A percentile compares a stretch with the other conserved stretches of the same genome.
phyloP scores from a whole-genome alignment of 495 filamentous ascomycete species.

The Daldinia childiae region DNA sequence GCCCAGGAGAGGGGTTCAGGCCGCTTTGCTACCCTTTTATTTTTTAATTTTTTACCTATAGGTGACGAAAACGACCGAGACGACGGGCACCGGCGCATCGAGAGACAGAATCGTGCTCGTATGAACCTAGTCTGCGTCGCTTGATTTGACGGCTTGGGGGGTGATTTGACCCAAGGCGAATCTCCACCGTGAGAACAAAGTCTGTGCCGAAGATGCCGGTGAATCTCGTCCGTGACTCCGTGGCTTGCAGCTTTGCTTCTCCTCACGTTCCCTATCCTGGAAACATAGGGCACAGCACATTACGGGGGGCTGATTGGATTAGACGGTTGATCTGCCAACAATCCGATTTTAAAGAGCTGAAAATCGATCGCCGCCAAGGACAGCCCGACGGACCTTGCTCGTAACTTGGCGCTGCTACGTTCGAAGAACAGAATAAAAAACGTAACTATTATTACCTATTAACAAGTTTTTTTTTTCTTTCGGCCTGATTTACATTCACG shows the following conservation, averaged over 20 bases:
- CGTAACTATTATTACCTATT: not conserved
- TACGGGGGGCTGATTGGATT: conserved; percentile 34
- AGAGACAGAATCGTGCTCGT: conserved; percentile 16
- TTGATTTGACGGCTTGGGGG: conserved; percentile 23
- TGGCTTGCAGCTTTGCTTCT: conserved; percentile 35
- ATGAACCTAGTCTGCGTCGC: conserved; percentile 17
- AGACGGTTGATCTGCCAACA: conserved; percentile 12
- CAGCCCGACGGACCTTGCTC: conserved; percentile 7
- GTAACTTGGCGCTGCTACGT: conserved; percentile 1
- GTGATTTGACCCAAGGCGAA: conserved; percentile 22
- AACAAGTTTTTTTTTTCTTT: conserved; percentile 8
- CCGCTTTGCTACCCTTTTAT: conserved; percentile 10
- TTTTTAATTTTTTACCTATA: too few relatives aligned
- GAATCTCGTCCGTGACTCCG: conserved; percentile 38
- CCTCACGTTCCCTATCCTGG: conserved; percentile 26
- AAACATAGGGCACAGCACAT: conserved; percentile 23
- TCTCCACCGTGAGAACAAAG: conserved; percentile 33
- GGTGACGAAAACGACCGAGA: conserved; percentile 26
- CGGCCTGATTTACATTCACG: conserved; percentile 12
- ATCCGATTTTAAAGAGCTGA: conserved; percentile 39
- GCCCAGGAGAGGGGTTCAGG: conserved; percentile 39
- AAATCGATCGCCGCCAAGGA: conserved; percentile 23
- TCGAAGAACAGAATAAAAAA: not conserved
- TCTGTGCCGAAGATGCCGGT: conserved; percentile 44
- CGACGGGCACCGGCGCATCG: conserved; percentile 29